A percentile compares a stretch with the other conserved stretches of the same genome.
phyloP scores from a whole-genome alignment of 2,329 filamentous ascomycete genomes.

The Penicillium nordicum region DNA sequence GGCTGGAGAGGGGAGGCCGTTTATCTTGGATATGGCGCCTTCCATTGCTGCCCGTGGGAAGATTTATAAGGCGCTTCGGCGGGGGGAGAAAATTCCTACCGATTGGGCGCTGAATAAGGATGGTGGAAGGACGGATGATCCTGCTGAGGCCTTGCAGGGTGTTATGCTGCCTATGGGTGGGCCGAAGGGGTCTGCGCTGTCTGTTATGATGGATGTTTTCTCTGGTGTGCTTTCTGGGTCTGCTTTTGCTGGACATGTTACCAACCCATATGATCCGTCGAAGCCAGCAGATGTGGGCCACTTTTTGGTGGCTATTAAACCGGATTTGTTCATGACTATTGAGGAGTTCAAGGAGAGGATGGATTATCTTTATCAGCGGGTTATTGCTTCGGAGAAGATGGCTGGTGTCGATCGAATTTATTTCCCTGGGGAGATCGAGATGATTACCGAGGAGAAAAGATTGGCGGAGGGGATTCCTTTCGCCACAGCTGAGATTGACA shows the following conservation, averaged over 20 bases:
- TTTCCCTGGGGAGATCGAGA: conserved; percentile 58
- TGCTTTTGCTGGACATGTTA: conserved; percentile 74
- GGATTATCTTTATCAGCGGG: conserved; percentile 57
- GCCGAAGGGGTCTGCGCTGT: conserved; percentile 72
- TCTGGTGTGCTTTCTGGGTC: conserved; percentile 72
- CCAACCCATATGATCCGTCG: conserved; percentile 70
- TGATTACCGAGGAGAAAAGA: conserved; percentile 45
- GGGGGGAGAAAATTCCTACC: conserved; percentile 42
- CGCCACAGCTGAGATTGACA: conserved; percentile 18
- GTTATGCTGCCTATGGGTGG: conserved; percentile 86
- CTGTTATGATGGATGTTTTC: conserved; percentile 88
- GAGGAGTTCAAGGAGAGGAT: conserved; percentile 64
- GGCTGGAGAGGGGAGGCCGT: conserved; percentile 55
- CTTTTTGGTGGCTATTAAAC: conserved; percentile 68
- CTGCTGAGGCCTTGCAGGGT: conserved; percentile 65
- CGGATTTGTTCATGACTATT: conserved; percentile 68
- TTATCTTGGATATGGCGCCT: conserved; percentile 52
- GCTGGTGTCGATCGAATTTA: conserved; percentile 54
- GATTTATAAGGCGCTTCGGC: conserved; percentile 44
- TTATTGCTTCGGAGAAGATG: conserved; percentile 52
- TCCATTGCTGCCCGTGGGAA: conserved; percentile 46
- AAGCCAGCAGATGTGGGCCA: conserved; percentile 69
- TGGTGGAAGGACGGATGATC: conserved; percentile 68
- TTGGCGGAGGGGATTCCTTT: conserved; percentile 21
- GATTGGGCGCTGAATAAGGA: conserved; percentile 73